Evolutionary conservation across 1,284 basidiomycete genomes (phyloP), one percentile per base, ranked within the genome.

Genomic region (Schizopora paradoxa): DNA sequence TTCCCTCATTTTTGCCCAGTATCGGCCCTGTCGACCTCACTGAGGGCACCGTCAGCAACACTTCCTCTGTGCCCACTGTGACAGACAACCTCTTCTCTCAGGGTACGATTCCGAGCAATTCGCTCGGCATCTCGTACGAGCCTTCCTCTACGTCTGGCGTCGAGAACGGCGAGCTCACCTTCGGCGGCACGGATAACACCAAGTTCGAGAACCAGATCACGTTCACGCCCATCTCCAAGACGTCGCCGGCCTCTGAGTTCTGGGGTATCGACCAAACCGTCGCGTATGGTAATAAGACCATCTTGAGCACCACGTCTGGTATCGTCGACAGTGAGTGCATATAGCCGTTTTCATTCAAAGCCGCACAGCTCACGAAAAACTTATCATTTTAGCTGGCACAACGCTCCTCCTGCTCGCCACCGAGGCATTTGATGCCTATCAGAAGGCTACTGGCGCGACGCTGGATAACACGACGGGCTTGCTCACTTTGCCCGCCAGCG

Each of bases 41-140:
- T 5, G 32, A 50, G 32, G 58, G 57, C 47, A 64, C 57, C 22
- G 58, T 66, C 42, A 56, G 53, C 2, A 51, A 49, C 47, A 53
- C 41, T 22, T n/a, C 48, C 29, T 29, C 48, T 16, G 57, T 66
- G 7, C 66, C 66, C 6, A 69, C 66, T 18, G 64, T 70, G 34
- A 67, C 61, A 22, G 66, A 74, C 56, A 74, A 69, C 47, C 64
- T 73, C 8, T 58, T 57, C 42, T 29, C 55, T 11, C 66, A 75
- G 54, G 67, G 69, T 8, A 58, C 58, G 1, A 77, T 81, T 49
- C 41, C 62, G 0, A 48, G 59, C 22, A 63, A 75, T 41, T 59
- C 65, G 2, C 64, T 80, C 43, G 73, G 72, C 5, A 68, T 82
- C 50, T 79, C 63, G 41, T 82, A 69, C 52, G 56, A 62, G 38